Conservation (phyloP, 106 monocot species). For the Ottelia alismoides region DNA sequence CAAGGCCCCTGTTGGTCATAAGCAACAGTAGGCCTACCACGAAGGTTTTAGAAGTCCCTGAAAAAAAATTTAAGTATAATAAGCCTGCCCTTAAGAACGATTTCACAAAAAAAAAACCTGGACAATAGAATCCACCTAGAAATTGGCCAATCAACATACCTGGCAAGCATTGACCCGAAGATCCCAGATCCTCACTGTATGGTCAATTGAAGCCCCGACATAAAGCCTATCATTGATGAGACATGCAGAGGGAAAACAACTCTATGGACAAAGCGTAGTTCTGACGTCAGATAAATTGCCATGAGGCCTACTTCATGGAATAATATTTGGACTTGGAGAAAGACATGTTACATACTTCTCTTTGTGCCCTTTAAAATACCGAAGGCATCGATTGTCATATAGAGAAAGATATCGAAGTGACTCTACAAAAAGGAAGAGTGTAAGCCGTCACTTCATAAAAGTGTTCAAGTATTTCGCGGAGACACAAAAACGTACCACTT, state of each 20-base stretch:
- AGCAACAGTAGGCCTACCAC: conserved; percentile 91
- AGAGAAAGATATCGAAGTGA: conserved; percentile 79
- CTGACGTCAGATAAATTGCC: background rate
- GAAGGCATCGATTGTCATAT: conserved; percentile 94
- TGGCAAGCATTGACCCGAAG: conserved; percentile 98
- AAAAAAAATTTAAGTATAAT: no score
- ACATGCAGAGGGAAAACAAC: conserved; percentile 97
- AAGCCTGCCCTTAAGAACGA: no score
- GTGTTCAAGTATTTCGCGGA: no score
- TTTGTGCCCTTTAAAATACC: conserved; percentile 94
- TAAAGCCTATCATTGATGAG: conserved; percentile 96
- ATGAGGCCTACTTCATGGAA: no score
- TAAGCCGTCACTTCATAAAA: no score
- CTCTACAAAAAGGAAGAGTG: no score
- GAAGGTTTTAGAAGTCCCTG: conserved; percentile 77
- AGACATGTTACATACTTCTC: conserved; percentile 56
- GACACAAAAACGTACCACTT: conserved; percentile 18
- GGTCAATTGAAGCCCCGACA: conserved; percentile 98
- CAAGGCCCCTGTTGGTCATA: conserved; percentile 99
- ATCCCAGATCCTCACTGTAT: conserved; percentile 96
- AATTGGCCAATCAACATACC: no score
- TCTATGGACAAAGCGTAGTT: conserved; percentile 20
- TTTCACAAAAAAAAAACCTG: no score
- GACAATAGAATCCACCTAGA: background rate
- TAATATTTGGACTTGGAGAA: no score